Evolutionary conservation across 805 yeast genomes (phyloP).

Genomic region (Yamadazyma akitaensis): DNA sequence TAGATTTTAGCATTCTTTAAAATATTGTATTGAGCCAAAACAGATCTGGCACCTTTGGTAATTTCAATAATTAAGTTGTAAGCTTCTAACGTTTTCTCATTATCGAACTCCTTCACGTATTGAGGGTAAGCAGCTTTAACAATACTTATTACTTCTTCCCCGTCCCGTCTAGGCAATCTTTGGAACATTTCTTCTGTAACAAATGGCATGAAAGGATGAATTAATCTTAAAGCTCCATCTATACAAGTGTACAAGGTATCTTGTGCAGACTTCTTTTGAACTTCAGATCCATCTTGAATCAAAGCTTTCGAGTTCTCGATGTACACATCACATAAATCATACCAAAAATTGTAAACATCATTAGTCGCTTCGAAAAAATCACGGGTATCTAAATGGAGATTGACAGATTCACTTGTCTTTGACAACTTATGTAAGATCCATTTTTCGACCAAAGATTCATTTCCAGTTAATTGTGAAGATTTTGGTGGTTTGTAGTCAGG

Average conservation of each 20-base stretch:
- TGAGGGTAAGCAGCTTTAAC: slow-evolving; percentile 78
- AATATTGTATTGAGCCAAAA: slow-evolving; percentile 86
- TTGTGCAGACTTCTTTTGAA: slow-evolving; percentile 83
- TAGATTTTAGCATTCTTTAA: slow-evolving; percentile 83
- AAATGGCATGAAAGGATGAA: slow-evolving; percentile 98
- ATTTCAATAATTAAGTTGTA: slow-evolving; percentile 83
- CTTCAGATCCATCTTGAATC: slow-evolving; percentile 85
- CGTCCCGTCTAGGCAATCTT: slow-evolving; percentile 84
- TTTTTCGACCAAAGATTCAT: slow-evolving; percentile 88
- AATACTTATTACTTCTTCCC: slow-evolving; percentile 66
- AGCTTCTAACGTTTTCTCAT: slow-evolving; percentile 63
- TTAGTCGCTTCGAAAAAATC: slow-evolving; percentile 87
- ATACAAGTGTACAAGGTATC: slow-evolving; percentile 91
- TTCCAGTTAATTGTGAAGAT: slow-evolving; percentile 58
- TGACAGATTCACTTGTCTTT: slow-evolving; percentile 60
- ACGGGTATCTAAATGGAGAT: slow-evolving; percentile 70
- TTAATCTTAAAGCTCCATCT: slow-evolving; percentile 85
- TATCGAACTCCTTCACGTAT: slow-evolving; percentile 56
- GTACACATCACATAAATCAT: slow-evolving; percentile 94
- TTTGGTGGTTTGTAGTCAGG: slow-evolving; percentile 83
- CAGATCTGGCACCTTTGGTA: slow-evolving; percentile 87
- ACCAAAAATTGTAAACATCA: slow-evolving; percentile 92
- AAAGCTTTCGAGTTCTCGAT: slow-evolving; percentile 95
- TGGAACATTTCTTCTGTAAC: slow-evolving; percentile 99
- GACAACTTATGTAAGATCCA: slow-evolving; percentile 93